Conservation (phyloP, 1,284 basidiomycete species). For the Naganishia liquefaciens region DNA sequence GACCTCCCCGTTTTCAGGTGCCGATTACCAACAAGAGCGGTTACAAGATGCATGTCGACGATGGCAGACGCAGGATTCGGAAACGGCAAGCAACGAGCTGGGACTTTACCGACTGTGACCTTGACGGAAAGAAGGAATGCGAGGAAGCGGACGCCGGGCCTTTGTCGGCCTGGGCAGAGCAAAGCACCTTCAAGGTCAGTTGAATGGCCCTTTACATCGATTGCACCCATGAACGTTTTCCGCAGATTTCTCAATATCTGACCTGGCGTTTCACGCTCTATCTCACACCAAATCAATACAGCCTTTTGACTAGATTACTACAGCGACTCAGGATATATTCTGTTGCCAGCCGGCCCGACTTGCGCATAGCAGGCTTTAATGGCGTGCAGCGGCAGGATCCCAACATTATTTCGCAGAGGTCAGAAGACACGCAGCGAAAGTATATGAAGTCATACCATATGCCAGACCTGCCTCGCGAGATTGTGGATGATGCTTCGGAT, state of each 20-base stretch:
- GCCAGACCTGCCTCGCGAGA: conserved; percentile 6
- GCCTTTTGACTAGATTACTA: conserved; percentile 17
- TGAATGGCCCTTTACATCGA: too few relatives aligned
- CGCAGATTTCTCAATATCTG: conserved; percentile 27
- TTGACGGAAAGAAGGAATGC: background rate
- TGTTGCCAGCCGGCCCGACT: conserved; percentile 17
- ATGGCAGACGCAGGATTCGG: conserved; percentile 12
- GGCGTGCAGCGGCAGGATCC: conserved; percentile 20
- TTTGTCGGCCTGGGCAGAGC: conserved; percentile 25
- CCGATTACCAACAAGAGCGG: conserved; percentile 28
- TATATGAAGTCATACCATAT: conserved; percentile 10
- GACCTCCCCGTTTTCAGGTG: conserved; percentile 29
- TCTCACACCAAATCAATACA: conserved; percentile 20
- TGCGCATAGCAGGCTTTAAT: conserved; percentile 17
- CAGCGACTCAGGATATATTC: conserved; percentile 24
- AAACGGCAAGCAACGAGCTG: conserved; percentile 28
- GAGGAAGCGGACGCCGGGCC: conserved; percentile 20
- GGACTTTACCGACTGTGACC: conserved; percentile 25
- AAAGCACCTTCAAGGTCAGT: conserved; percentile 33
- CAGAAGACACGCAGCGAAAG: conserved; percentile 13
- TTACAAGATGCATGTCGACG: conserved; percentile 9
- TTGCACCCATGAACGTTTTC: background rate
- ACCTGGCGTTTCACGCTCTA: conserved; percentile 32
- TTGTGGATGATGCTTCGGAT: background rate
- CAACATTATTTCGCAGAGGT: conserved; percentile 19